phyloP scores from a whole-genome alignment of 225 moss, liverwort and hornwort genomes.

The Pseudisothecium myosuroides region DNA sequence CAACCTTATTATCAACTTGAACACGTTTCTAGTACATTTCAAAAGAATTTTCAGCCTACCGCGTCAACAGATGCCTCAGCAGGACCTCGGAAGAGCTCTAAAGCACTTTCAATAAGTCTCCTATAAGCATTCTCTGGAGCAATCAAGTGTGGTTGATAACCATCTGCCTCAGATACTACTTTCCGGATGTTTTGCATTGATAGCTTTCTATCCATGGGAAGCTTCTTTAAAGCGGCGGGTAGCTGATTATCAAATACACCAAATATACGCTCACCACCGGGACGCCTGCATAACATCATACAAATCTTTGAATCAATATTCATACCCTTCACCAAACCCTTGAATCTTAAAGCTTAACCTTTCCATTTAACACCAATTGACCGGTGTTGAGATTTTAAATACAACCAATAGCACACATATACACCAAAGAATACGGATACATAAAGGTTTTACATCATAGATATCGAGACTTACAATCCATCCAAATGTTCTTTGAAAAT shows the following conservation, averaged over 20 bases:
- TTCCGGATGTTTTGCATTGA: constrained; percentile 93
- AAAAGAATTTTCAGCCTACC: constrained; percentile 6
- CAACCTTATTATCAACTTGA: not conserved
- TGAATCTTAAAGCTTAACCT: not conserved
- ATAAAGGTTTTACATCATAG: not conserved
- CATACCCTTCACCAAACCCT: not conserved
- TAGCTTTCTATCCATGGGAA: constrained; percentile 70
- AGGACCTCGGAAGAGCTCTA: constrained; percentile 77
- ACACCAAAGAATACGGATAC: not conserved
- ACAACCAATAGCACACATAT: not conserved
- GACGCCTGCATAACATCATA: constrained; percentile 27
- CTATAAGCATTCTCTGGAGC: constrained; percentile 88
- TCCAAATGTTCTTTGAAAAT: constrained; percentile 84
- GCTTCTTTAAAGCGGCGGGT: constrained; percentile 73
- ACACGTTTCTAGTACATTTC: not conserved
- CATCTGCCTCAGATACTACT: constrained; percentile 86
- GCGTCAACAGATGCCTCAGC: constrained; percentile 78
- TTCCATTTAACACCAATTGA: not conserved
- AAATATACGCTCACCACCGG: constrained; percentile 82
- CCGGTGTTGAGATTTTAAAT: not conserved
- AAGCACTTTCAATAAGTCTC: constrained; percentile 69
- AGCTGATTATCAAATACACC: constrained; percentile 80
- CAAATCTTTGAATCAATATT: not conserved
- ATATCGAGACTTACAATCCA: constrained; percentile 40
- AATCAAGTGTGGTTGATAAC: constrained; percentile 88